Percentiles rank a stretch among this genome's conserved stretches.
Evolutionary conservation across 306 rosid species (phyloP).

Genomic region (Luffa aegyptiaca): DNA sequence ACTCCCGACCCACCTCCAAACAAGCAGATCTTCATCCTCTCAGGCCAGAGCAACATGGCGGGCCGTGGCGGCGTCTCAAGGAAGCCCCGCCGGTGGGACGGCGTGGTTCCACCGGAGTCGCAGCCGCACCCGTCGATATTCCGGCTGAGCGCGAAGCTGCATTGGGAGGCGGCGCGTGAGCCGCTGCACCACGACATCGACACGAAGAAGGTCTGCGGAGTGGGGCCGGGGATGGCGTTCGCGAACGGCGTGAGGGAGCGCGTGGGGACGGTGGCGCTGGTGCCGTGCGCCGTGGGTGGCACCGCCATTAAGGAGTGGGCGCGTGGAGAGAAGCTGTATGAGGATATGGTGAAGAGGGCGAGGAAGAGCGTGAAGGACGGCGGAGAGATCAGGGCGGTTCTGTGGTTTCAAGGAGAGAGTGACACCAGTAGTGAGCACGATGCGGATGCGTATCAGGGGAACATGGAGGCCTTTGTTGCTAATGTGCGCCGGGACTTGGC

Average conservation of each 20-base stretch:
- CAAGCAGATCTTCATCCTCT: slow-evolving; percentile 60
- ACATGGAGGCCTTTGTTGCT: slow-evolving; percentile 52
- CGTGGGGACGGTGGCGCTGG: slow-evolving; percentile 34
- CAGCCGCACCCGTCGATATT: slow-evolving; percentile 36
- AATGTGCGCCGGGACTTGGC: slow-evolving; percentile 55
- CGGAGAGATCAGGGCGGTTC: slow-evolving; percentile 43
- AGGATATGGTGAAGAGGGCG: slow-evolving; percentile 56
- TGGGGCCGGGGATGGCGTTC: slow-evolving; percentile 78
- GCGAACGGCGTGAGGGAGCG: slow-evolving; percentile 42
- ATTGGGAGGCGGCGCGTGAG: slow-evolving; percentile 61
- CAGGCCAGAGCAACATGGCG: slow-evolving; percentile 92
- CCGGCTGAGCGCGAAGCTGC: slow-evolving; percentile 46
- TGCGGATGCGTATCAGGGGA: slow-evolving; percentile 45
- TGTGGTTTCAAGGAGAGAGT: slow-evolving; percentile 89
- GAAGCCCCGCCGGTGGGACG: slow-evolving; percentile 43
- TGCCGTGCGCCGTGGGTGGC: slow-evolving; percentile 86
- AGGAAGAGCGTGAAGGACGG: slow-evolving; percentile 35
- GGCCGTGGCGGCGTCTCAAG: slow-evolving; percentile 70
- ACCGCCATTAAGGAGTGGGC: slow-evolving; percentile 86
- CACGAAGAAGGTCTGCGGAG: slow-evolving; percentile 40
- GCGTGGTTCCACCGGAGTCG: slow-evolving; percentile 52
- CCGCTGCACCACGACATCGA: slow-evolving; percentile 82
- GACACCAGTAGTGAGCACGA: slow-evolving; percentile 36
- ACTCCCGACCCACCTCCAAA: slow-evolving; percentile 2
- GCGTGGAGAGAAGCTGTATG: slow-evolving; percentile 68